phyloP scores from a whole-genome alignment of 371 early-diverging fungal species.

The Apophysomyces ossiformis region DNA sequence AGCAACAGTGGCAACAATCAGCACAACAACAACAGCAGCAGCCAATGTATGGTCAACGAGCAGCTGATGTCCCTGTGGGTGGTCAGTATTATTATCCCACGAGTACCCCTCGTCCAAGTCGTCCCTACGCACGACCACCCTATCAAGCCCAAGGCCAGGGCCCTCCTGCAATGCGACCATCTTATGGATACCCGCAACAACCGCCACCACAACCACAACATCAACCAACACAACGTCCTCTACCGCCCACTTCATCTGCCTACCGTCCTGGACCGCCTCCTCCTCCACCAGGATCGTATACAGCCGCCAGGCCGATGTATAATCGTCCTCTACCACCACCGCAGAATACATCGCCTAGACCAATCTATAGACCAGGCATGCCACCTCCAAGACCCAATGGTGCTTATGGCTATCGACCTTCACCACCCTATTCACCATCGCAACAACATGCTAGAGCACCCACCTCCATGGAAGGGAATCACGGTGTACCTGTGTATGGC shows the following conservation, averaged over 20 bases:
- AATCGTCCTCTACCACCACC: constrained; percentile 5
- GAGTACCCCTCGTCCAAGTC: constrained; percentile 2
- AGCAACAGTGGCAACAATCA: constrained; percentile 16
- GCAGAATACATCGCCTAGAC: constrained; percentile 14
- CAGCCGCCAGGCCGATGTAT: constrained; percentile 9
- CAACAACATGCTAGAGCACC: constrained; percentile 3
- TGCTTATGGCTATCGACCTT: constrained; percentile 9
- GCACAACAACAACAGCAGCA: constrained; percentile 23
- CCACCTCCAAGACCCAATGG: constrained; percentile 13
- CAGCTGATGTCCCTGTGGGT: constrained; percentile 6
- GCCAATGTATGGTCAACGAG: constrained; percentile 23
- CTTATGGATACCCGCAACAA: constrained; percentile 2
- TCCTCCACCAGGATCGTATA: background rate
- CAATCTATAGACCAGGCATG: constrained; percentile 18
- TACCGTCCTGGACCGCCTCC: constrained; percentile 4
- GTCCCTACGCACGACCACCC: constrained; percentile 10
- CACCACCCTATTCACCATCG: constrained; percentile 9
- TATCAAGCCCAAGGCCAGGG: constrained; percentile 3
- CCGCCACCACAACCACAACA: constrained; percentile 5
- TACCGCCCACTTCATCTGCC: background rate
- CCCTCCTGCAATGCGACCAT: constrained; percentile 9
- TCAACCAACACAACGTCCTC: background rate
- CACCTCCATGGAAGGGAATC: background rate
- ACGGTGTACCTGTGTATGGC: background rate
- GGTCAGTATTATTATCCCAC: constrained; percentile 4